Base-by-base conservation (phyloP, 2,329 filamentous ascomycete genomes). In the Neobulgaria alba region DNA sequence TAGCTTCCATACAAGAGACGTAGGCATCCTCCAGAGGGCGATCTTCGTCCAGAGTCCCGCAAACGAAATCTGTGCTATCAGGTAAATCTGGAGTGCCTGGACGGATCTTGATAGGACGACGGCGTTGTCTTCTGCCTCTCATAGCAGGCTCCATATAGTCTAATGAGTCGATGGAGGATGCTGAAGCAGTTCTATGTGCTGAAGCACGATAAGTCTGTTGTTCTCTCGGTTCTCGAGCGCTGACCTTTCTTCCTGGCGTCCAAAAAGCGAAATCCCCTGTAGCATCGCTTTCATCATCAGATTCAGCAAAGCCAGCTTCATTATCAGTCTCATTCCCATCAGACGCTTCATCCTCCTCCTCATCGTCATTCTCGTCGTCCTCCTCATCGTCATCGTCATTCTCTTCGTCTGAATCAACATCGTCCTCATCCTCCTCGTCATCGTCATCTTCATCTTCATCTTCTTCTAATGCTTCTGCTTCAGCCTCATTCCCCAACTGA, bases 31-130 rank as follows among this genome's bases (percentile, higher is more conserved):
- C 92, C n/a, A 96, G 66, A 2, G 88, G 87, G 33, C 87, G 80
- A 57, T 98, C 92, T 63, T 98, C 92, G 51, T 98, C 92, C 15
- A 98, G 71, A 1, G 92, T 98, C 43, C 92, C 92, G 57, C 92
- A 96, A n/a, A 98, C 92, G 52, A 98, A 98, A 61, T 98, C 92
- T 10, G 92, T 96, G 63, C 89, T 95, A 61, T 98, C 92, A 1
- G 92, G 92, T 9, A 98, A 71, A 58, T 95, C 87, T 2, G 86
- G 85, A 1, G 83, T 85, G 17, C 73, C 72, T 29, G 77, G 73
- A 16, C 80, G 80, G 51, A 81, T 77, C 47, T 72, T 76, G 34
- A 71, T 67, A 10, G 61, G 67, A 38, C 53, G 57, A 29, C 50
- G 50, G 35, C 58, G 49, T 17, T 37, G 40, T 41, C 43, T 52